Evolutionary conservation across 2,329 filamentous ascomycete species (phyloP).

Genomic region (Fusarium sp.): DNA sequence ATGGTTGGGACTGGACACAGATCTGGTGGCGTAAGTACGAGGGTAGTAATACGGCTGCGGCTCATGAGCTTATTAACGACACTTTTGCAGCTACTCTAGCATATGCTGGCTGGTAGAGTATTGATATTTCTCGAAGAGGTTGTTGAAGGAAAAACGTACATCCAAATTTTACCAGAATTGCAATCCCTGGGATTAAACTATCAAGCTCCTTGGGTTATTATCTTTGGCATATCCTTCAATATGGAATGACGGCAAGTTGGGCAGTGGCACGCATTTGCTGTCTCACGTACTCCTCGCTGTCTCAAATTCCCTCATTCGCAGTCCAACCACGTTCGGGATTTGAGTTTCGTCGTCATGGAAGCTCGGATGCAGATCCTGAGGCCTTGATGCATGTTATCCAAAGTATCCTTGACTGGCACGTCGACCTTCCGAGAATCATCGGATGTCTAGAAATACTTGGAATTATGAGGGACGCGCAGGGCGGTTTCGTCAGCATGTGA

Average conservation of each 20-base stretch:
- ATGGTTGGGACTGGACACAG: rapidly evolving
- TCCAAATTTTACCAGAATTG: no score
- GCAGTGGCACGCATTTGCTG: neutral
- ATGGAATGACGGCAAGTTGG: neutral
- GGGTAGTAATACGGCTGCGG: rapidly evolving
- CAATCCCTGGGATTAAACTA: no score
- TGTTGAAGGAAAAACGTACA: no score
- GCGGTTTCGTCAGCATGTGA: neutral
- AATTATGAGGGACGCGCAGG: neutral
- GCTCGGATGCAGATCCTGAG: neutral
- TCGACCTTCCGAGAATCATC: neutral
- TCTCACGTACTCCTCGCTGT: neutral
- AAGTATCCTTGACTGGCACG: neutral
- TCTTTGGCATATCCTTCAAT: rapidly evolving
- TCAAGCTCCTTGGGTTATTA: rapidly evolving
- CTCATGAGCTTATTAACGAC: neutral
- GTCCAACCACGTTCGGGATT: rapidly evolving
- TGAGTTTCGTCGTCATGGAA: neutral
- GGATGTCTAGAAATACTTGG: neutral
- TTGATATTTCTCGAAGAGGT: no score
- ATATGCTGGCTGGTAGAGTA: no score
- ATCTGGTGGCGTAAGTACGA: neutral
- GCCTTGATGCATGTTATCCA: neutral
- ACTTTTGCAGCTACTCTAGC: rapidly evolving
- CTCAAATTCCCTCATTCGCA: neutral